Evolutionary conservation across 352 stramenopile genomes (phyloP), one percentile per base, ranked within the genome.

Genomic region (Pythium pectinolyticum): DNA sequence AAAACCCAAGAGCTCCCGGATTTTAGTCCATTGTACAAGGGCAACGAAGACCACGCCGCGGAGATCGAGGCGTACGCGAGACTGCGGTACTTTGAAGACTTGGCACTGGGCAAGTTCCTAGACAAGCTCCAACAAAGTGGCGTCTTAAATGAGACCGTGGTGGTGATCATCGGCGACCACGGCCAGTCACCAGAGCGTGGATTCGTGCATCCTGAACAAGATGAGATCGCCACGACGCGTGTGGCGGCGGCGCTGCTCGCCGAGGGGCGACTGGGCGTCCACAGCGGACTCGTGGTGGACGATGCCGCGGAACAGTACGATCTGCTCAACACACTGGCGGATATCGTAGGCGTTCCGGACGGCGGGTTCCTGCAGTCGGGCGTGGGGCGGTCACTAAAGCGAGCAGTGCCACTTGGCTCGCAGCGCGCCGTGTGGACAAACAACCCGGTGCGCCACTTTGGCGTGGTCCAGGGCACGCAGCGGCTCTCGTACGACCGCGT

Each of bases 101-200:
- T 80, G 52, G 59, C 70, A 37, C 57, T 86, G 9, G 77, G 77
- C 15, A 74, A 79, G 30, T 86, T 86, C 43, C 47, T 86, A 35
- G 73, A 86, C 20, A 63, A 64, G 1, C 80, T 86, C 72, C 28
- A 74, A 4, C 37, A 52, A 6, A 41, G 73, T 5, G 71, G 74
- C 2, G 48, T 84, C 5, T 51, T 86, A 34, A 73, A 86, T 30
- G 69, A 86, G 43, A 86, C 77, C 14, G 75, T 86, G 39, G 68
- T 86, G 1, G 46, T 86, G 14, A 69, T 86, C 31, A 63, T 78
- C 4, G 77, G 77, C 0, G 74, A 84, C 46, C 72, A 86, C 47
- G 74, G 77, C 0, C 74, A 86, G 28, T 72, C 39, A 17, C 74
- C 77, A 2, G 75, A 84, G 55, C 46, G 61, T 11, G 77, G 74